A percentile compares a stretch with the other conserved stretches of the same genome.
Conservation (phyloP, 345 rosid species). For the Populus nigra region DNA sequence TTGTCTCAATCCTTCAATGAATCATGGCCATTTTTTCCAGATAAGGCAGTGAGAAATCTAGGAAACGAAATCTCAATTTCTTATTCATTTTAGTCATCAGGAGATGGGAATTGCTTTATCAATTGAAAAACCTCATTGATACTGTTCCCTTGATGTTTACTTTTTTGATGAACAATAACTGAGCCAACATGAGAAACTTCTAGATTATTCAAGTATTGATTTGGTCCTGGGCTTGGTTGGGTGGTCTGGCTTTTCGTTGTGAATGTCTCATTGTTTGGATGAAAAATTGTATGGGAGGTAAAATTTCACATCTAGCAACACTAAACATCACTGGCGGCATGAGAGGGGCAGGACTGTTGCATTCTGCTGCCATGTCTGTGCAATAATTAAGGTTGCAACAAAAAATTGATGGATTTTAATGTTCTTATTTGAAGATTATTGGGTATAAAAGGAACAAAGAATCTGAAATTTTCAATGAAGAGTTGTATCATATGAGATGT, state of each 20-base stretch:
- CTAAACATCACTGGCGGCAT: background rate
- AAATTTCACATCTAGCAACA: conserved; percentile 1
- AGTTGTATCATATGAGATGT: background rate
- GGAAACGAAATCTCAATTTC: background rate
- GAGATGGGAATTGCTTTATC: background rate
- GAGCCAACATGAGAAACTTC: background rate
- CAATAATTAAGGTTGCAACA: background rate
- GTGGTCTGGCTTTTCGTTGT: background rate
- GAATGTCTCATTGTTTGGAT: background rate
- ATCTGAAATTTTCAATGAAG: background rate
- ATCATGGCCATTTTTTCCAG: background rate
- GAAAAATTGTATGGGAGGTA: background rate
- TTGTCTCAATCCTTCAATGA: background rate
- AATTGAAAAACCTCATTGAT: background rate
- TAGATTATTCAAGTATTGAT: background rate
- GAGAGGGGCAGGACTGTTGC: background rate
- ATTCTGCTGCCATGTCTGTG: background rate
- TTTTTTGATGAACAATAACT: background rate
- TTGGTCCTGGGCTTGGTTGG: background rate
- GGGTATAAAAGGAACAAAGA: background rate
- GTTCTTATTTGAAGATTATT: background rate
- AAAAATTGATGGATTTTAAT: background rate
- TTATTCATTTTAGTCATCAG: background rate
- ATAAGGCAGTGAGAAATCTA: background rate
- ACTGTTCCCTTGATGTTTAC: background rate